Base-by-base conservation (phyloP, 192 early-diverging fungal species). In the Entomortierella parvispora region DNA sequence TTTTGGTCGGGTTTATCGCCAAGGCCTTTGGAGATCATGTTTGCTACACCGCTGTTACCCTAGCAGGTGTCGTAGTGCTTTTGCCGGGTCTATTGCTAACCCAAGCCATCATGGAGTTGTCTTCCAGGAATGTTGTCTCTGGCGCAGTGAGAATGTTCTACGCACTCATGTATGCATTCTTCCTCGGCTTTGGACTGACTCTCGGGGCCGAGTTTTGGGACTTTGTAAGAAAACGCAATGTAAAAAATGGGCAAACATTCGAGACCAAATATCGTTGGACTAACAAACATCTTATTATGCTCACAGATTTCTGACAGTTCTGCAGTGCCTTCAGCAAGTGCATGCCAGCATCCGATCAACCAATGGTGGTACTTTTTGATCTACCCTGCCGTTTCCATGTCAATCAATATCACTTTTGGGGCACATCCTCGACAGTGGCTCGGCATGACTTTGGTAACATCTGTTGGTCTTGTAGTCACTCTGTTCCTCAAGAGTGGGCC, bases 121-220 rank as follows among this genome's bases (percentile, higher is more conserved):
- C 81, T 0, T 67, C 69, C 17, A 65, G 74, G 42, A 72, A 69
- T 7, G 62, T 82, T 34, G 67, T 68, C 5, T 82, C 81, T 14
- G 81, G 81, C 18, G 65, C 81, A 37, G 77, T 77, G 12, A 59
- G 75, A 40, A 66, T 82, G 61, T 67, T 82, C 26, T 79, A 78
- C 53, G 74, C 76, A 0, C 59, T 79, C 43, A 82, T 82, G 81
- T 71, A 82, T 32, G 81, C 81, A 9, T 82, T 82, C 48, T 78
- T 78, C 45, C 61, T 74, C 4, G 81, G 69, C 1, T 82, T 82
- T 37, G 81, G 75, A 40, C 62, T 71, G 5, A 68, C 75, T 14
- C 33, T 82, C 56, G 81, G 81, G 8, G 62, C 70, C 12, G 59
- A 78, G 5, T 52, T 74, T 22, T 79, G 58, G 51, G 64, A 63